Conservation (phyloP, 2,329 filamentous ascomycete genomes). For the Colletotrichum limetticola region DNA sequence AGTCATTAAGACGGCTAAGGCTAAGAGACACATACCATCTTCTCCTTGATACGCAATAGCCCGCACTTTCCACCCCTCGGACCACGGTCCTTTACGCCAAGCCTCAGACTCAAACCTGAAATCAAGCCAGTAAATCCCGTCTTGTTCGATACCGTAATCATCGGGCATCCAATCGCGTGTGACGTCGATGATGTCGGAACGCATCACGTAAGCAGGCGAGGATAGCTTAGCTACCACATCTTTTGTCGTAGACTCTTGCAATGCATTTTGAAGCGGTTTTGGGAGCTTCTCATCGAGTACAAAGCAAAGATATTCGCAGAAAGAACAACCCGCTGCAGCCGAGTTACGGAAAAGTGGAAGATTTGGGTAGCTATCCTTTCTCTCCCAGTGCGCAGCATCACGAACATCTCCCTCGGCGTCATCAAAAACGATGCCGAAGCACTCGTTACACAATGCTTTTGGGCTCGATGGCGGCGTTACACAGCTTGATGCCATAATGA, state of each 20-base stretch:
- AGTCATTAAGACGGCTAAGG: not conserved
- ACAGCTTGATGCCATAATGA: not conserved
- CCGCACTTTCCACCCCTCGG: not conserved
- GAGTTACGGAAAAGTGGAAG: not conserved
- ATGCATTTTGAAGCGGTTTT: not conserved
- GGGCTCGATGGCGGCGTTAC: too few relatives aligned
- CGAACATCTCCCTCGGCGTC: not conserved
- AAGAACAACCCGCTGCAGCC: not conserved
- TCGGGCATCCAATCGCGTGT: not conserved
- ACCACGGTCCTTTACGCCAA: not conserved
- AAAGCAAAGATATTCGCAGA: not conserved
- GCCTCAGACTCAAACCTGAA: not conserved
- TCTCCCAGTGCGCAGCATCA: not conserved
- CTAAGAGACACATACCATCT: not conserved
- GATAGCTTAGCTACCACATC: not conserved
- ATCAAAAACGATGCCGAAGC: not conserved
- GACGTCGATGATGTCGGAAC: not conserved
- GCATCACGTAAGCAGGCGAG: not conserved
- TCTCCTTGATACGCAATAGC: not conserved
- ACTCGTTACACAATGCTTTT: not conserved
- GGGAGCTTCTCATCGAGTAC: not conserved
- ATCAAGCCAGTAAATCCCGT: not conserved
- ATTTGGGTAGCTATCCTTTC: not conserved
- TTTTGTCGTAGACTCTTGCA: not conserved
- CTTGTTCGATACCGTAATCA: not conserved